A percentile compares a stretch with the other conserved stretches of the same genome.
phyloP scores from a whole-genome alignment of 2,329 filamentous ascomycete species.

The Aspergillus sp. region DNA sequence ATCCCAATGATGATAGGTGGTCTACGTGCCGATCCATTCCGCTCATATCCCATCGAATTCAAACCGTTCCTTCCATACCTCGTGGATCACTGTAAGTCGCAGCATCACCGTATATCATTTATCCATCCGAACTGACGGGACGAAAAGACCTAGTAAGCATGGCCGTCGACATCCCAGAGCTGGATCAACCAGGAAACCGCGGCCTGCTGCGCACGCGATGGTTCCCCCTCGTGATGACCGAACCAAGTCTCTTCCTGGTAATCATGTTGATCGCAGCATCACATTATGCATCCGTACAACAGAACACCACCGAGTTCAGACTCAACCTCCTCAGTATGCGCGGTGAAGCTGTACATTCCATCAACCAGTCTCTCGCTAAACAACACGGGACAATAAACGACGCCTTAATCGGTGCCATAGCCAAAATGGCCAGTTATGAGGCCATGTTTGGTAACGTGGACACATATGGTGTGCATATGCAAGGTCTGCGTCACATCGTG shows the following conservation, averaged over 20 bases:
- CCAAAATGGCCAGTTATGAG: conserved; percentile 49
- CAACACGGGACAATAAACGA: conserved; percentile 29
- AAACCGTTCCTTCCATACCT: conserved; percentile 27
- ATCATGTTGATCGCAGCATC: conserved; percentile 39
- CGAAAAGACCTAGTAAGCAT: conserved; percentile 30
- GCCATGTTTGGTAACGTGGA: conserved; percentile 42
- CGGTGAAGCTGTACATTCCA: conserved; percentile 38
- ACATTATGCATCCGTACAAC: conserved; percentile 30
- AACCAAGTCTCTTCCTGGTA: conserved; percentile 35
- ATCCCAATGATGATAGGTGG: conserved; percentile 17
- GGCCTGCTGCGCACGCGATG: conserved; percentile 33
- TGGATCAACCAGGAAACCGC: conserved; percentile 29
- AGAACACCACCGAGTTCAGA: conserved; percentile 9
- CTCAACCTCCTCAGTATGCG: conserved; percentile 37
- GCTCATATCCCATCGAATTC: conserved; percentile 32
- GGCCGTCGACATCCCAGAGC: conserved; percentile 38
- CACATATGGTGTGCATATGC: conserved; percentile 45
- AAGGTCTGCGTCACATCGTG: conserved; percentile 39
- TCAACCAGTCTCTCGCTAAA: conserved; percentile 36
- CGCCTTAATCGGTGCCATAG: conserved; percentile 43
- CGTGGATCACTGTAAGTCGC: conserved; percentile 28
- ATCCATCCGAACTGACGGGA: not conserved
- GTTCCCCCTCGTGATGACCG: conserved; percentile 38
- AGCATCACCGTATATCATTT: not conserved
- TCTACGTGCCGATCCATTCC: conserved; percentile 23